Evolutionary conservation across 208 protist genomes (phyloP).

Genomic region (Wallacemonas rigidus): DNA sequence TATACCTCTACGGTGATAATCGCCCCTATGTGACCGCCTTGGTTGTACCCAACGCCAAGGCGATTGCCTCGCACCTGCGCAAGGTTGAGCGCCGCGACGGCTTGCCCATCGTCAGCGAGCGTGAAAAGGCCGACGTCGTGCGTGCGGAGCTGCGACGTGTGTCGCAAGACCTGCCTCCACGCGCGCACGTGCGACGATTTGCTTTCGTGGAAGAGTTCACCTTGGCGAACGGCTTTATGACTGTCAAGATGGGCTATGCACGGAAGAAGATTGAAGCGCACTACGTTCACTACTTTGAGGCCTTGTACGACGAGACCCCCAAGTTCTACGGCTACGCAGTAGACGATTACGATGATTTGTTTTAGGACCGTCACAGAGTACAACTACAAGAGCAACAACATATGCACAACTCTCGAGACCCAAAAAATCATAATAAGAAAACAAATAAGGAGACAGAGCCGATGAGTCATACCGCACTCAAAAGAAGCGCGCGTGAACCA

Average conservation of each 20-base stretch:
- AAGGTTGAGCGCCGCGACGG: conserved; percentile 90
- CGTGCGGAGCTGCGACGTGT: conserved; percentile 82
- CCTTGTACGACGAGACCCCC: conserved; percentile 88
- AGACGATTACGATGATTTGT: conserved; percentile 92
- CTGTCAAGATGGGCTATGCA: conserved; percentile 87
- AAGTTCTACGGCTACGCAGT: conserved; percentile 93
- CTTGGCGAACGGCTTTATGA: conserved; percentile 89
- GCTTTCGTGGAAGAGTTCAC: conserved; percentile 92
- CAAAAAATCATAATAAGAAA: background rate
- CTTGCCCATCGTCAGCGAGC: conserved; percentile 85
- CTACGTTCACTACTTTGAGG: conserved; percentile 91
- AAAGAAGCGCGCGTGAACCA: background rate
- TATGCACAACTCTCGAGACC: background rate
- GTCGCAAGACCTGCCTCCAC: conserved; percentile 73
- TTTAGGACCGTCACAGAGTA: conserved; percentile 38
- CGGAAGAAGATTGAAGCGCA: conserved; percentile 84
- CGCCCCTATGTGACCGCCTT: conserved; percentile 79
- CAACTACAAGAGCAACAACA: conserved; percentile 2
- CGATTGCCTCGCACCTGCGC: conserved; percentile 82
- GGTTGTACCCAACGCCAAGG: conserved; percentile 83
- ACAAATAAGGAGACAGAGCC: background rate
- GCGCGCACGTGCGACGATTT: conserved; percentile 86
- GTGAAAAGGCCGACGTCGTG: conserved; percentile 90
- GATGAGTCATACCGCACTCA: background rate
- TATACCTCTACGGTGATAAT: conserved; percentile 78